These are phyloP conservation scores for Clavispora fructus DNA, from an alignment of 805 yeast genomes.

Conservation along the genomic window DNA sequence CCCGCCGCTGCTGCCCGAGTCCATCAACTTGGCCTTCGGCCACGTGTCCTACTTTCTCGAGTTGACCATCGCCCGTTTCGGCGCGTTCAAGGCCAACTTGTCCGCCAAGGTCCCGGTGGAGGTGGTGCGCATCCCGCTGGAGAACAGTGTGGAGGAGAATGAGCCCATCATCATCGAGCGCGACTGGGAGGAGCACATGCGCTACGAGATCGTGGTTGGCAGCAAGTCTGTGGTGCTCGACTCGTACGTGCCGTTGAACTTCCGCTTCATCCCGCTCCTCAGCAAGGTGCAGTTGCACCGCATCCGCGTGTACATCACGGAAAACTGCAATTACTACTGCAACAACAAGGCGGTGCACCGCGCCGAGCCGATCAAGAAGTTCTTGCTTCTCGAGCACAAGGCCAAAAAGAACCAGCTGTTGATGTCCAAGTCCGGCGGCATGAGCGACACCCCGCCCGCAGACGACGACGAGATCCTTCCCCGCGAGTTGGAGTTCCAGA, in stretches of 20 bases:
- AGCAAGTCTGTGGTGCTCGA: slow-evolving; percentile 85
- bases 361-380: slow-evolving; percentile 84
- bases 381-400: slow-evolving; percentile 71
- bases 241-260: slow-evolving; percentile 76
- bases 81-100: slow-evolving; percentile 80
- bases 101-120: slow-evolving; percentile 57
- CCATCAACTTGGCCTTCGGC: slow-evolving; percentile 76
- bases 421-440: slow-evolving; percentile 37
- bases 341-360: slow-evolving; percentile 82
- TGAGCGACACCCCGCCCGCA: slow-evolving; percentile 21
- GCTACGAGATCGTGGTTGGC: slow-evolving; percentile 86
- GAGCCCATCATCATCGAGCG: slow-evolving; percentile 90
- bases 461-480: slow-evolving; percentile 57
- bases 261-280: slow-evolving; percentile 71
- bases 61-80: slow-evolving; percentile 67
- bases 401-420: slow-evolving; percentile 49
- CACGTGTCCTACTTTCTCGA: slow-evolving; percentile 65
- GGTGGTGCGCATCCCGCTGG: slow-evolving; percentile 72
- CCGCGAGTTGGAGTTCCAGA: slow-evolving; percentile 78
- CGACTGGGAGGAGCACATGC: slow-evolving; percentile 90
- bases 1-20: slow-evolving; percentile 77
- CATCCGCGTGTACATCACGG: slow-evolving; percentile 79
- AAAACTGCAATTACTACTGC: slow-evolving; percentile 87
- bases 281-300: slow-evolving; percentile 86
- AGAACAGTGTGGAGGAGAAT: slow-evolving; percentile 74